phyloP scores from a whole-genome alignment of 148 eudicot species.

The Silene uniflora region DNA sequence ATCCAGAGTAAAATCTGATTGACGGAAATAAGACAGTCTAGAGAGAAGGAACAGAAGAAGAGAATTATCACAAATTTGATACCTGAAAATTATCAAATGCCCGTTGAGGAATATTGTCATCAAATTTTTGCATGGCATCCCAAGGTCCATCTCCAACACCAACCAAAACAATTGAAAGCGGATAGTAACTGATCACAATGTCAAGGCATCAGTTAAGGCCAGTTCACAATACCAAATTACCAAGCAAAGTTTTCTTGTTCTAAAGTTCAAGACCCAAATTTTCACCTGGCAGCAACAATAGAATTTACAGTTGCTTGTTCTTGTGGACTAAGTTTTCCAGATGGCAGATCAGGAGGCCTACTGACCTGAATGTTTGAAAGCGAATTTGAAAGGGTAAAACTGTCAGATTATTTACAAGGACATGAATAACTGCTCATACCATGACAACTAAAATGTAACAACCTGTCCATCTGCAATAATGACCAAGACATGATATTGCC shows the following conservation, averaged over 20 bases:
- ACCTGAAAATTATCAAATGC: constrained; percentile 90
- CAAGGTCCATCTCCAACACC: constrained; percentile 94
- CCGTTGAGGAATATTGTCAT: constrained; percentile 72
- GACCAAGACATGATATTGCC: constrained; percentile 82
- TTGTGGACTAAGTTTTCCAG: constrained; percentile 64
- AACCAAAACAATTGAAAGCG: constrained; percentile 71
- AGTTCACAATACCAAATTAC: neutral
- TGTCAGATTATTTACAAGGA: neutral
- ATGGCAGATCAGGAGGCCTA: constrained; percentile 33
- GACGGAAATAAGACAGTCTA: neutral
- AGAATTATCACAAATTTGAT: constrained; percentile 9
- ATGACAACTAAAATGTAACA: constrained; percentile 6
- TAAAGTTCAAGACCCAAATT: neutral
- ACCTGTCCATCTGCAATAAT: constrained; percentile 89
- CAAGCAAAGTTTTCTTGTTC: neutral
- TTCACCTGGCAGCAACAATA: constrained; percentile 71
- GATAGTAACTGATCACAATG: constrained; percentile 46
- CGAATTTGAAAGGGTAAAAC: neutral
- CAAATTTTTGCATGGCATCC: constrained; percentile 77
- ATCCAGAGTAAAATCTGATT: neutral
- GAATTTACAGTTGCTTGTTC: constrained; percentile 71
- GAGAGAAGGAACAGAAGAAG: too few species aligned
- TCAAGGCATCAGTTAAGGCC: constrained; percentile 8
- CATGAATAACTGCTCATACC: neutral
- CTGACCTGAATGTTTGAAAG: constrained; percentile 41